phyloP scores from a whole-genome alignment of 2,329 filamentous ascomycete species.

The Colletotrichum sp. region DNA sequence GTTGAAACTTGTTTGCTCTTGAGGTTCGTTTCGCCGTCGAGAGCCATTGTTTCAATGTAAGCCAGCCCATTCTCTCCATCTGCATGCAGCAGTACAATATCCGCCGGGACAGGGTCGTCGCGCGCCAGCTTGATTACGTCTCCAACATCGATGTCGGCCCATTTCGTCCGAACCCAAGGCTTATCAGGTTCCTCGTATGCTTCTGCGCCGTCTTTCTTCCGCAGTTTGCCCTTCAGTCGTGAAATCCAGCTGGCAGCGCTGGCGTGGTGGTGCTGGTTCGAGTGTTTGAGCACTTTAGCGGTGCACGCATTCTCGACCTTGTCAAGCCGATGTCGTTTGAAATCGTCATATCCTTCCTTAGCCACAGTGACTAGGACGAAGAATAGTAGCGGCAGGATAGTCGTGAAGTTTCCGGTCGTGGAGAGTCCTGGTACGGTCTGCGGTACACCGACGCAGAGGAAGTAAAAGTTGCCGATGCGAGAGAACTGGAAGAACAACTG shows the following conservation, averaged over 20 bases:
- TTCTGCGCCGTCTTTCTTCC: conserved; percentile 29
- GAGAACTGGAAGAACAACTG: conserved; percentile 87
- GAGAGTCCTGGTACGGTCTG: conserved; percentile 80
- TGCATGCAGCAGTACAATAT: conserved; percentile 79
- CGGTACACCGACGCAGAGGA: conserved; percentile 81
- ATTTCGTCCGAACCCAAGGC: conserved; percentile 57
- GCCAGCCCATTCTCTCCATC: conserved; percentile 79
- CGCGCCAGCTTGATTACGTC: conserved; percentile 57
- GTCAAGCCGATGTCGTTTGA: conserved; percentile 78
- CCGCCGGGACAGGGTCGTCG: conserved; percentile 82
- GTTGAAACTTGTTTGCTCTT: conserved; percentile 75
- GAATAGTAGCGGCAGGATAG: conserved; percentile 74
- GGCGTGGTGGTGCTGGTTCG: background rate
- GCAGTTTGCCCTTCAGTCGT: conserved; percentile 18
- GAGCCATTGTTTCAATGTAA: conserved; percentile 83
- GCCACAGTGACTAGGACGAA: conserved; percentile 81
- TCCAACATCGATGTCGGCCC: conserved; percentile 54
- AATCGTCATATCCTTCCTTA: conserved; percentile 89
- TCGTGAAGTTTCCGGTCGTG: conserved; percentile 77
- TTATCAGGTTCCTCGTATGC: conserved; percentile 45
- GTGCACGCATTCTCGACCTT: conserved; percentile 74
- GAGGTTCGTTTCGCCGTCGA: conserved; percentile 83
- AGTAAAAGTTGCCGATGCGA: conserved; percentile 86
- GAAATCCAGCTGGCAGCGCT: background rate
- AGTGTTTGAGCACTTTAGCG: conserved; percentile 40